Base-by-base conservation (phyloP, 257 asterid species). In the Rauvolfia tetraphylla region DNA sequence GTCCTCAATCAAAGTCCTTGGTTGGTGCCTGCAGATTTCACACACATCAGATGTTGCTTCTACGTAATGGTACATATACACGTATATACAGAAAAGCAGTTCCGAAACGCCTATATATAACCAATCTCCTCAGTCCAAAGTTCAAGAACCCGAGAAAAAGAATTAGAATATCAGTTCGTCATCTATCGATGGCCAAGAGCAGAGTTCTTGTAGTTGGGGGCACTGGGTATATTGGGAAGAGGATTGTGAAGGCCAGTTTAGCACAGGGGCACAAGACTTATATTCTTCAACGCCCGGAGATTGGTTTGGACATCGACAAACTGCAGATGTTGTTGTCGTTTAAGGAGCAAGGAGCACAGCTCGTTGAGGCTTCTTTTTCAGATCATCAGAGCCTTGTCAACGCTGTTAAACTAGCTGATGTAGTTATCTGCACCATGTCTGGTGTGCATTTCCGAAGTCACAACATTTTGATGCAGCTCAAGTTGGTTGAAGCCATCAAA, bases 381-480 rank as follows among this genome's bases (percentile, higher is more conserved):
- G 92, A 93, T 51, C 96, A 85, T 71, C 82, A 51, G 75, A 91
- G 95, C 84, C 81, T 93, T 34, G 97, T 93, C 72, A 88, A 85
- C 12, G 98, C 97, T 5, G 89, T 93, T 51, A 93, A 87, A 79
- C 81, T 84, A 58, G 98, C 88, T 0, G 98, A 93, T 63, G 97
- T 90, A 36, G 97, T 93, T 57, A 82, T 93, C n/a, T 88, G 88
- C 74, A 86, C 98, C 68, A 90, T 93, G 88, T 93, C 98, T 0
- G 98, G 98, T 14, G 97, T 88, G 56, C 95, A 89, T 83, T 88
- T 89, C 57, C 74, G 96, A 74, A 91, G 90, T 79, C 98, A 91
- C 29, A 91, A 87, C 54, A 75, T 93, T 48, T 61, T 90, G 78
- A 3, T 85, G 80, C 98, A 93, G 88, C 95, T 88, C 31, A 90